A percentile compares a stretch with the other conserved stretches of the same genome.
Evolutionary conservation across 2,329 filamentous ascomycete species (phyloP).

Genomic region (Chaetothyriales sp.): DNA sequence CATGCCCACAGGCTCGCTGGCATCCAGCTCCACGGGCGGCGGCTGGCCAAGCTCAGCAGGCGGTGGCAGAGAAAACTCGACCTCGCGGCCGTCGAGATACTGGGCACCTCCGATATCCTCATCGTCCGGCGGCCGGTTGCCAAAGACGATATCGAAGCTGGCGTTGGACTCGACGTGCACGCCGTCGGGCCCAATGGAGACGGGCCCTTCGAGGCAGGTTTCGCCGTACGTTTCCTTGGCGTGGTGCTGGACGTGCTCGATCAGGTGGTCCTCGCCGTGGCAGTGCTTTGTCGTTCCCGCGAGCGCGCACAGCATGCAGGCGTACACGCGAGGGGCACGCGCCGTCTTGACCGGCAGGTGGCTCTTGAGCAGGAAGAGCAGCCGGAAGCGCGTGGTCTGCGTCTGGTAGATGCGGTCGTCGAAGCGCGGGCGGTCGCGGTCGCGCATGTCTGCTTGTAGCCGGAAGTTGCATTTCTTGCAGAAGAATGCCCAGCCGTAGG

Average conservation of each 20-base stretch:
- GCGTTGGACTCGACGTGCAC: slow-evolving; percentile 3
- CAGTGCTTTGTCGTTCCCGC: slow-evolving; percentile 1
- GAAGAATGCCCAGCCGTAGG: slow-evolving; percentile 7
- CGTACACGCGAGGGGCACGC: slow-evolving; percentile 5
- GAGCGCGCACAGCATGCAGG: slow-evolving; percentile 6
- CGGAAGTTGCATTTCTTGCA: slow-evolving; percentile 8
- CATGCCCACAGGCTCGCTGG: background rate
- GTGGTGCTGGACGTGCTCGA: slow-evolving; percentile 7
- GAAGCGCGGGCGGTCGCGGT: slow-evolving; percentile 6
- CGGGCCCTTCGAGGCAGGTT: slow-evolving; percentile 4
- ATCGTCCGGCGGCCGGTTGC: background rate
- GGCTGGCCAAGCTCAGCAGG: background rate
- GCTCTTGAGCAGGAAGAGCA: slow-evolving; percentile 8
- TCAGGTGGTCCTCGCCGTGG: slow-evolving; percentile 5
- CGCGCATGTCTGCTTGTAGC: slow-evolving; percentile 5
- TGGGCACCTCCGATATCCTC: background rate
- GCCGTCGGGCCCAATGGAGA: slow-evolving; percentile 4
- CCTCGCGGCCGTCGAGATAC: background rate
- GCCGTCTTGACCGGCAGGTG: slow-evolving; percentile 3
- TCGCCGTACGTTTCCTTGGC: slow-evolving; percentile 1
- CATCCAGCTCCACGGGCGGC: background rate
- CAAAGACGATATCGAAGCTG: slow-evolving; percentile 9
- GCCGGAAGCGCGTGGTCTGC: slow-evolving; percentile 5
- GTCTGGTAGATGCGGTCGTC: slow-evolving; percentile 6
- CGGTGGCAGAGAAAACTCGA: background rate